These are phyloP conservation scores for Yarrowia hollandica DNA, from an alignment of 805 yeast genomes.

Conservation along the genomic window DNA sequence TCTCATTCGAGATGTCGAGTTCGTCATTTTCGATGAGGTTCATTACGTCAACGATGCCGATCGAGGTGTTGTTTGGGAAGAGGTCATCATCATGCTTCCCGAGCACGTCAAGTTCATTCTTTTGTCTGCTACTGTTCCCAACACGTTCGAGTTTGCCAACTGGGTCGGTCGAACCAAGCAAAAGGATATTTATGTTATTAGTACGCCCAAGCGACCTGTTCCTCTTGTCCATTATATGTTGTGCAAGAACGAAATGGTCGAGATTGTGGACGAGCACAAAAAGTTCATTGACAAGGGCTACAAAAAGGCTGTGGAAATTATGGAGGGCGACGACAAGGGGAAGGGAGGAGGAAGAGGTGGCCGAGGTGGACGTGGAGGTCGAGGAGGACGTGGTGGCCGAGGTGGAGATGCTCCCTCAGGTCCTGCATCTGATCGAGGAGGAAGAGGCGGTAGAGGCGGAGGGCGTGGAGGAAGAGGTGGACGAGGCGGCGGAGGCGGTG, in stretches of 20 bases:
- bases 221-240: constrained; percentile 86
- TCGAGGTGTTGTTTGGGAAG: constrained; percentile 99
- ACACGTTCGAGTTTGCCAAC: constrained; percentile 93
- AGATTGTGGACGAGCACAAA: constrained; percentile 72
- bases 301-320: constrained; percentile 44
- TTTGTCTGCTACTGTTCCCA: constrained; percentile 97
- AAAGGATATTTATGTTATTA: constrained; percentile 92
- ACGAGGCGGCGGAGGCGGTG: constrained; percentile 40
- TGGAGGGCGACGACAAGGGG: constrained; percentile 43
- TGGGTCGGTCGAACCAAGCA: constrained; percentile 99
- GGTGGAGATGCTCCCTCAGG: constrained; percentile 38
- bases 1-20: constrained; percentile 92
- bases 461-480: constrained; percentile 40
- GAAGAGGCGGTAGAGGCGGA: constrained; percentile 41
- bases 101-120: constrained; percentile 91
- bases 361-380: constrained; percentile 40
- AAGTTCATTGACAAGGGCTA: constrained; percentile 67
- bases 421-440: constrained; percentile 39
- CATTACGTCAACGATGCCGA: constrained; percentile 96
- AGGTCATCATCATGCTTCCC: constrained; percentile 95
- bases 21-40: constrained; percentile 96
- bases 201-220: constrained; percentile 95
- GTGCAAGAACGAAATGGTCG: constrained; percentile 73
- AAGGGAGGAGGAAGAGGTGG: constrained; percentile 40
- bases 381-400: constrained; percentile 39